Evolutionary conservation across 805 yeast genomes (phyloP).

Genomic region (Monosporozyma aerobia): DNA sequence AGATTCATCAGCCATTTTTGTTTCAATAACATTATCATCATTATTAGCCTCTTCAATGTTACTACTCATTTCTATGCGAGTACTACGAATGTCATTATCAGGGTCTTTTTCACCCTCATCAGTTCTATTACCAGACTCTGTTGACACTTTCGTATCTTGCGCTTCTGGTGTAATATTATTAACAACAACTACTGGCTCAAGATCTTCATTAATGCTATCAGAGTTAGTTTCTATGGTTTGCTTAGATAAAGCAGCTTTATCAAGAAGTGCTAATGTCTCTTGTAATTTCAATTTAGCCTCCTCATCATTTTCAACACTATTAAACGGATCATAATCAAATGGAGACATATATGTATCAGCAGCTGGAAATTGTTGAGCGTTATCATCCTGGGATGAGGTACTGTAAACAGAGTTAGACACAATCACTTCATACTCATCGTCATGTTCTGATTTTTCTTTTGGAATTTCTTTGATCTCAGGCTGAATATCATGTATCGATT

Average conservation of each 20-base stretch:
- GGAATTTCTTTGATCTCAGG: neutral
- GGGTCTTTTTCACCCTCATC: neutral
- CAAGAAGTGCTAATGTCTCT: neutral
- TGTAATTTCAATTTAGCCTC: neutral
- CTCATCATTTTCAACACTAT: neutral
- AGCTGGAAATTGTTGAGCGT: constrained; percentile 4
- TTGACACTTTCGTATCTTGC: neutral
- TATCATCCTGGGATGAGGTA: constrained; percentile 16
- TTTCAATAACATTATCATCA: neutral
- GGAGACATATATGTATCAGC: constrained; percentile 17
- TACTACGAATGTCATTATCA: neutral
- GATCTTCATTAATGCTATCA: neutral
- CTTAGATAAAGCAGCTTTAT: neutral
- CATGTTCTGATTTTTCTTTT: neutral
- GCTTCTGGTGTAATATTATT: neutral
- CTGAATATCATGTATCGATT: neutral
- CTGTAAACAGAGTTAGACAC: constrained; percentile 20
- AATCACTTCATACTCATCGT: constrained; percentile 11
- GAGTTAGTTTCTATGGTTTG: neutral
- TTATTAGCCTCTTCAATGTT: neutral
- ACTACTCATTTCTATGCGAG: neutral
- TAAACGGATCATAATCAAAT: constrained; percentile 15
- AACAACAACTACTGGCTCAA: neutral
- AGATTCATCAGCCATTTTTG: neutral
- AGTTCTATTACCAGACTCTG: neutral